A percentile compares a stretch with the other conserved stretches of the same genome.
These are phyloP conservation scores for Cordyceps farinosa DNA, from an alignment of 2,329 filamentous ascomycete genomes.

Conservation along the genomic window DNA sequence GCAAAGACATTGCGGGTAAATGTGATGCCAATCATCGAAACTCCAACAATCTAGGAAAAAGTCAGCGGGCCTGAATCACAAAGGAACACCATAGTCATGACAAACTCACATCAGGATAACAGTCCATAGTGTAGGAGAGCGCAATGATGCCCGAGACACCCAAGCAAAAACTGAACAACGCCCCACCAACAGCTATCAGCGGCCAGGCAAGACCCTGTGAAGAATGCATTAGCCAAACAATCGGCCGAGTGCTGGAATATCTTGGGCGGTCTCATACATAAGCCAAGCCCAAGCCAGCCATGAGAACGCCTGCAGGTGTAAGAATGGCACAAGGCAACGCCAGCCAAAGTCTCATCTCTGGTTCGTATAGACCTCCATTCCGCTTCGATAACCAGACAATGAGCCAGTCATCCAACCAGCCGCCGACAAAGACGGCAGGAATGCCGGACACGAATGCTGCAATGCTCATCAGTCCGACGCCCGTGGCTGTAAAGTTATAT, in stretches of 20 bases:
- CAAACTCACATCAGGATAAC: constrained; percentile 32
- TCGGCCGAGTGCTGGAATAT: too few relatives aligned
- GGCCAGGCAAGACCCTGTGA: neutral
- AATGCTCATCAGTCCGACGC: constrained; percentile 26
- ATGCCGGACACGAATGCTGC: constrained; percentile 32
- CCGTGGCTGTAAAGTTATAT: constrained; percentile 27
- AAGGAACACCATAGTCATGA: too few relatives aligned
- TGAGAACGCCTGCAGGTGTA: neutral
- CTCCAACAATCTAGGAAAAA: neutral
- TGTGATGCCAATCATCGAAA: neutral
- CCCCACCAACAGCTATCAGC: constrained; percentile 24
- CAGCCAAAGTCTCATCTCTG: constrained; percentile 40
- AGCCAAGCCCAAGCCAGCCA: neutral
- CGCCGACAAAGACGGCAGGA: constrained; percentile 35
- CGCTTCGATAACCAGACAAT: constrained; percentile 34
- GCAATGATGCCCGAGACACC: constrained; percentile 25
- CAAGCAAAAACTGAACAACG: too few relatives aligned
- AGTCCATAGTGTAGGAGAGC: constrained; percentile 38
- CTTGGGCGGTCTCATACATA: too few relatives aligned
- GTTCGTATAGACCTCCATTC: constrained; percentile 40
- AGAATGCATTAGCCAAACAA: neutral
- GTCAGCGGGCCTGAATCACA: neutral
- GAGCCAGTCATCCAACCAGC: constrained; percentile 35
- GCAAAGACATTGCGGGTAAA: constrained; percentile 3
- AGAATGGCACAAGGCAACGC: neutral